A percentile compares a stretch with the other conserved stretches of the same genome.
These are phyloP conservation scores for Gossypium longicalyx DNA, from an alignment of 345 rosid species.

Conservation along the genomic window DNA sequence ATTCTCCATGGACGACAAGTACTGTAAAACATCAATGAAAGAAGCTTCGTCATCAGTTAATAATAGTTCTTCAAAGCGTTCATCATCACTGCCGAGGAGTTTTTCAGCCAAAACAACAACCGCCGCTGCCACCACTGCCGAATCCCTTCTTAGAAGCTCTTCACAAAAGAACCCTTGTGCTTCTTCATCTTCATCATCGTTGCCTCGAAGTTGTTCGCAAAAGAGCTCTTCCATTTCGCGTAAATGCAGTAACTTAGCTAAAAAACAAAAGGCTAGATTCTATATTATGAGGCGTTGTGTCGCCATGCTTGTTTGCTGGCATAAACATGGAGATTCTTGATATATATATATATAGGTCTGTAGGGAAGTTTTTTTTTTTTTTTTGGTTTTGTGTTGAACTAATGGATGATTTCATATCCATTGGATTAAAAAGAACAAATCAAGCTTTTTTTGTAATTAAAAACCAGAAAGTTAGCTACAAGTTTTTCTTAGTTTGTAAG, in stretches of 20 bases:
- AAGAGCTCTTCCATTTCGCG: slow-evolving; percentile 55
- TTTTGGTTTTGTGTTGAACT: slow-evolving; percentile 17
- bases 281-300: slow-evolving; percentile 96
- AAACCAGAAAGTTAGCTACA: slow-evolving; percentile 32
- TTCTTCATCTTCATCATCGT: slow-evolving; percentile 35
- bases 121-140: slow-evolving; percentile 51
- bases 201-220: slow-evolving; percentile 49
- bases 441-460: slow-evolving; percentile 23
- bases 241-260: slow-evolving; percentile 81
- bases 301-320: slow-evolving; percentile 99
- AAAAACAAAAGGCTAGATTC: slow-evolving; percentile 91
- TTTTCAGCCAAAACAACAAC: slow-evolving; percentile 50
- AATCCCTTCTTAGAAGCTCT: slow-evolving; percentile 51
- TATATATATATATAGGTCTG: background rate
- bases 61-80: slow-evolving; percentile 35
- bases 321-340: slow-evolving; percentile 82
- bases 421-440: slow-evolving; percentile 16
- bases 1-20: slow-evolving; percentile 70
- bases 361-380: background rate
- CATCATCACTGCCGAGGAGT: slow-evolving; percentile 44
- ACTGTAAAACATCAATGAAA: slow-evolving; percentile 51
- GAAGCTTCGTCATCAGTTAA: slow-evolving; percentile 30
- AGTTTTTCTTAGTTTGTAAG: slow-evolving; percentile 33
- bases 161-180: slow-evolving; percentile 41
- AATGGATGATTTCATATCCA: slow-evolving; percentile 18